Conservation (phyloP, 208 protist genomes). For the Blechomonas ayalai region DNA sequence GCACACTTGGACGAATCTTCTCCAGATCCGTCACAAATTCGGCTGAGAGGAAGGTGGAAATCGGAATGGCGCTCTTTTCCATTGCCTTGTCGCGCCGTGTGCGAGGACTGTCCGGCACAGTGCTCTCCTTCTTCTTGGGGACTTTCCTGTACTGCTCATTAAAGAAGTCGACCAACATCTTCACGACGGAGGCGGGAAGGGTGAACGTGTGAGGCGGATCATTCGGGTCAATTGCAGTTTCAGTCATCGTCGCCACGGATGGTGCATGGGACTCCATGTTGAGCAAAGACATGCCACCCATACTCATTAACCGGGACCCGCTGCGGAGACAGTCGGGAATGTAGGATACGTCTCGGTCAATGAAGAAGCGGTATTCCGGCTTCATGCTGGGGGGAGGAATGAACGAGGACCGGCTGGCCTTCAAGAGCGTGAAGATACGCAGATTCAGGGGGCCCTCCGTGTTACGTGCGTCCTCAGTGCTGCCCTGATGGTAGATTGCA, state of each 20-base stretch:
- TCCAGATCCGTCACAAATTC: constrained; percentile 61
- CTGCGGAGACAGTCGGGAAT: constrained; percentile 58
- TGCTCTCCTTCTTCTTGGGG: constrained; percentile 44
- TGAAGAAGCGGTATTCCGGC: constrained; percentile 51
- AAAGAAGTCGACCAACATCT: constrained; percentile 56
- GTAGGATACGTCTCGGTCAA: constrained; percentile 60
- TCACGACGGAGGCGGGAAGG: constrained; percentile 43
- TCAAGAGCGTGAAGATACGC: constrained; percentile 20
- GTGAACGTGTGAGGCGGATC: constrained; percentile 46
- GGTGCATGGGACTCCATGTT: constrained; percentile 10
- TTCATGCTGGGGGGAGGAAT: constrained; percentile 13
- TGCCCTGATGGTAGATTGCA: background rate
- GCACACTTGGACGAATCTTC: constrained; percentile 29
- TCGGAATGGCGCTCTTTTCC: constrained; percentile 46
- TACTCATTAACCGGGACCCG: constrained; percentile 58
- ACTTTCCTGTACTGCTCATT: constrained; percentile 39
- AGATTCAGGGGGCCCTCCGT: constrained; percentile 1
- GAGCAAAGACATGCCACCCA: constrained; percentile 38
- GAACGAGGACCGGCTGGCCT: constrained; percentile 28
- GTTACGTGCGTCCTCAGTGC: background rate
- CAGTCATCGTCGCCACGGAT: background rate
- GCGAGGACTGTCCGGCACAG: constrained; percentile 42
- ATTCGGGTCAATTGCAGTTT: constrained; percentile 10
- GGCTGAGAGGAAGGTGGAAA: constrained; percentile 36
- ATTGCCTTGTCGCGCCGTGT: constrained; percentile 53